Conservation (phyloP, 2,329 filamentous ascomycete genomes). For the Colletotrichum kahawae region DNA sequence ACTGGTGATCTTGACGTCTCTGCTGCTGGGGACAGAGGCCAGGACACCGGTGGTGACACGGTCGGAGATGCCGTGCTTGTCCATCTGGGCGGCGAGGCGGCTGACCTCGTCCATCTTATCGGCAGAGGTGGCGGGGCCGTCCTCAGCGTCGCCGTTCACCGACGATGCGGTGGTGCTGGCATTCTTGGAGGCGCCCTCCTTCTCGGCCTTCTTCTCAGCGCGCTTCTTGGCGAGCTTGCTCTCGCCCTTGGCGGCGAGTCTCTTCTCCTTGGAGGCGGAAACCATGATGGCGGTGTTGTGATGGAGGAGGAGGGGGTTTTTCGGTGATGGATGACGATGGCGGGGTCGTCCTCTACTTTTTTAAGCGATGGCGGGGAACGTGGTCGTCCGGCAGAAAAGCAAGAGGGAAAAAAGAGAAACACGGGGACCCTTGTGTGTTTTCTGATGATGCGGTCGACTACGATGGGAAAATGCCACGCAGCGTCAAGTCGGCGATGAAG, state of each 20-base stretch:
- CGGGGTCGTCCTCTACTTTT: slow-evolving; percentile 15
- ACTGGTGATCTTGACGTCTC: slow-evolving; percentile 97
- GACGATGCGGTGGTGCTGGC: slow-evolving; percentile 59
- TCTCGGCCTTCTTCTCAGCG: slow-evolving; percentile 49
- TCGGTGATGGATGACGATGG: slow-evolving; percentile 3
- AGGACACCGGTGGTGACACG: slow-evolving; percentile 98
- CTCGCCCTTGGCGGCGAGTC: slow-evolving; percentile 73
- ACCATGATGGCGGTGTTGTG: slow-evolving; percentile 53
- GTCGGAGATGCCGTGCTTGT: slow-evolving; percentile 95
- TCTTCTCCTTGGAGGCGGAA: slow-evolving; percentile 73
- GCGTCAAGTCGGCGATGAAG: slow-evolving; percentile 17
- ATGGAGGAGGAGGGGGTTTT: background rate
- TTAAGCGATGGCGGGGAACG: slow-evolving; percentile 21
- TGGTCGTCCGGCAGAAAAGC: slow-evolving; percentile 5
- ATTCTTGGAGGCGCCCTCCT: slow-evolving; percentile 69
- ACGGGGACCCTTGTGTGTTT: background rate
- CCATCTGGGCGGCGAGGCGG: slow-evolving; percentile 90
- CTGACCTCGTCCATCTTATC: slow-evolving; percentile 82
- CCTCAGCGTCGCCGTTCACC: slow-evolving; percentile 74
- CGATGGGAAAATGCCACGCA: slow-evolving; percentile 9
- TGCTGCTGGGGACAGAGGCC: slow-evolving; percentile 80
- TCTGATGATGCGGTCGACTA: slow-evolving; percentile 1
- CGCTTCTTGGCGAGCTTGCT: slow-evolving; percentile 56
- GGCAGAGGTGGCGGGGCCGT: slow-evolving; percentile 72
- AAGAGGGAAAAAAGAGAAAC: background rate